Evolutionary conservation across 306 rosid species (phyloP), one percentile per base, ranked within the genome.

Genomic region (Ochetophila trinervis): DNA sequence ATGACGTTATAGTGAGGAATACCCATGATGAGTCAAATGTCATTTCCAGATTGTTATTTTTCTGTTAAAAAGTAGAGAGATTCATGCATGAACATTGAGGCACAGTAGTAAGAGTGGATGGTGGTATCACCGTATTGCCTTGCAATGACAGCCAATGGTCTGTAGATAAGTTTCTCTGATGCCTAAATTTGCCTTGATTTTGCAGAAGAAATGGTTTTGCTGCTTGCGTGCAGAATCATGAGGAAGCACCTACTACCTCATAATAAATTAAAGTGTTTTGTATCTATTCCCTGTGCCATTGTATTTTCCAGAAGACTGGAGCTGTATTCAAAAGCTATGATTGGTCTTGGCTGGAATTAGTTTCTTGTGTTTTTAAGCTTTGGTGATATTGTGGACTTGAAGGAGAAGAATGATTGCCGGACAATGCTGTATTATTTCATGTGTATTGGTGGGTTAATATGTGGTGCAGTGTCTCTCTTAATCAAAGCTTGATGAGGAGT

Each of bases 121-220:
- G 13, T 62, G 13, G 19, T 44, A 60, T 18, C 44, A 8, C 47
- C 34, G 34, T 37, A 54, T 47, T 62, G 34, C 51, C 34, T 42
- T n/a, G 4, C 3, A 10, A 55, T 14, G 42, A 27, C 45, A 40
- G 45, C 12, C 45, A 40, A 40, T 40, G 45, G 36, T 3, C 5
- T 37, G 23, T 63, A 63, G 53, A 54, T 23, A 56, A 17, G 7
- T 36, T 61, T 44, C 30, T 36, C 20, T 75, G 40, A 52, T 32
- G 60, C 35, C 53, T 47, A 20, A 22, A 34, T 55, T 20, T 47
- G 52, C 14, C 45, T 65, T 74, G 74, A 62, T 61, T 40, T 40
- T 66, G 79, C 88, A 87, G 91, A 90, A 74, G 74, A 87, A 87
- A 82, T 90, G 97, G 97, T 80, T 88, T 68, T 90, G 95, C 91